Conservation (phyloP, 306 rosid genomes). For the Medicago truncatula region DNA sequence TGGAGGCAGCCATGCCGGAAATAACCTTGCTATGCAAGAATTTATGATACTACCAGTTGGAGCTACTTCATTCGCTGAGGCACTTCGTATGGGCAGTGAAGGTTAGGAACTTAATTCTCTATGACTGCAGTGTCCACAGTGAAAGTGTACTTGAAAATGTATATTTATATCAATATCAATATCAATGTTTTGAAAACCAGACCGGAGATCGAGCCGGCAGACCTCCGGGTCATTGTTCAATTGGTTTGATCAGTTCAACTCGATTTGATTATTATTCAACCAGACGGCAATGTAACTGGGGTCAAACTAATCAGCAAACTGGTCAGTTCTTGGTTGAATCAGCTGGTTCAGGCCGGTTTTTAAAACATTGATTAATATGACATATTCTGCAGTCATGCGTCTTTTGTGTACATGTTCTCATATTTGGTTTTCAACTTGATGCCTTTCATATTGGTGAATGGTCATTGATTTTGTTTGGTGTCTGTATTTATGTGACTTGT, state of each 20-base stretch:
- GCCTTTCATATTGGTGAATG: conserved; percentile 9
- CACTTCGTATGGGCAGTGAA: conserved; percentile 96
- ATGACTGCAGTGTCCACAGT: not conserved
- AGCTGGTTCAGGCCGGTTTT: not conserved
- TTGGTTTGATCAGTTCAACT: not conserved
- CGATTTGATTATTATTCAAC: not conserved
- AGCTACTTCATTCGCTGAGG: conserved; percentile 90
- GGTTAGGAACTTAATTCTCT: conserved; percentile 56
- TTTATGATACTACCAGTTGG: conserved; percentile 97
- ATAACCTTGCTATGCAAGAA: conserved; percentile 97
- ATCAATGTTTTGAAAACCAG: not conserved
- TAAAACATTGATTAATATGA: not conserved
- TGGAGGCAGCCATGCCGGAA: conserved; percentile 98
- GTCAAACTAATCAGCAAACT: not conserved
- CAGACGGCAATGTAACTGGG: not conserved
- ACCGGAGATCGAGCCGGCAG: not conserved
- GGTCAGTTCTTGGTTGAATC: not conserved
- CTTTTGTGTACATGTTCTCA: conserved; percentile 16
- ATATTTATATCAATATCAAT: not conserved
- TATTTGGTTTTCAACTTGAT: conserved; percentile 25
- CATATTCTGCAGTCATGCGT: conserved; percentile 8
- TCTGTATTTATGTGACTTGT: conserved; percentile 1
- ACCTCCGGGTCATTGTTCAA: not conserved
- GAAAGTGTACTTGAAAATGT: conserved; percentile 9
- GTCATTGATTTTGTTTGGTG: not conserved